Evolutionary conservation across 352 stramenopile genomes (phyloP), one percentile per base, ranked within the genome.

Genomic region (Thalassiosira hispida): DNA sequence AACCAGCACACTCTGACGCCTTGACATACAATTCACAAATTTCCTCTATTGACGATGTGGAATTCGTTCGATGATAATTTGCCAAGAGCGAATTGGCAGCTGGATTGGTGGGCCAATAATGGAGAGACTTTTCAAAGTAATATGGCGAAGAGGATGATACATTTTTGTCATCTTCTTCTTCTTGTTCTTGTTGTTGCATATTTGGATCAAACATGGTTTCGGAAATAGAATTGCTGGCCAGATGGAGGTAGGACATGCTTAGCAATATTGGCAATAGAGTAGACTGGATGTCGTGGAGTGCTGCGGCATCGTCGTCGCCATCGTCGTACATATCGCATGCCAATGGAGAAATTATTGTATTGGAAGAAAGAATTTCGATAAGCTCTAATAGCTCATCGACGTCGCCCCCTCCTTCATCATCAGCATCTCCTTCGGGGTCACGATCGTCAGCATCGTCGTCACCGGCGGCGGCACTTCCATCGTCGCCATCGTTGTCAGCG

Each of bases 51-150:
- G 70, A 65, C 25, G 70, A 31, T 38, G 6, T 22, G 14, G 72
- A 68, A 52, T 81, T 70, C 66, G 89, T 89, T 38, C 80, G 71
- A 23, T 72, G 67, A 73, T 85, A 89, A 69, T 92, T 90, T 14
- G 84, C 83, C 7, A 73, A 64, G 49, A 88, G 81, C 5, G 77
- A 90, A 46, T 75, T 81, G 14, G 82, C 79, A 25, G 73, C 68
- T 12, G 81, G 79, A 80, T 91, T 90, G 1, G 20, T 59, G 9
- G 60, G 55, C 69, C 74, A 87, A 60, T 76, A 75, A 6, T 42
- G 20, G 16, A 84, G 25, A 12, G 74, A 62, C 16, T 60, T 23
- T 42, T 70, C 11, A n/a, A 82, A 78, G 31, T 81, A 79, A 9
- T 79, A 35, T 64, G 52, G 42, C 16, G 80, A 71, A 3, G 31